Base-by-base conservation (phyloP, 2,329 filamentous ascomycete species). In the Curvularia sp. region DNA sequence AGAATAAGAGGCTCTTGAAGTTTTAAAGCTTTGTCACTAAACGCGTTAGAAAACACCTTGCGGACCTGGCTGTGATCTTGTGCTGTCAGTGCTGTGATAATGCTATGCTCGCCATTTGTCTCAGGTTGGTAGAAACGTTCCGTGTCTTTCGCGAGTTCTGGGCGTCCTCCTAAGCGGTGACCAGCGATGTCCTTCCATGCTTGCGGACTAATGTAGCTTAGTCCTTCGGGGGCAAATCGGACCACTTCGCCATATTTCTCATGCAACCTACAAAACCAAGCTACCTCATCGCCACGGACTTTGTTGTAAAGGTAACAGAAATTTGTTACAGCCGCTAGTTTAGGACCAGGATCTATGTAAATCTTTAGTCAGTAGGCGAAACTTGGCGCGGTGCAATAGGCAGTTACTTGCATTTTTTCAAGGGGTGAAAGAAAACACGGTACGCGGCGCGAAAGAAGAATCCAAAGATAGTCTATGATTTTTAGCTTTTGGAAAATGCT, bases 1-100 rank as follows among this genome's bases (percentile, higher is more conserved):
- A 71, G 58, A 52, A 81, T 60, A 59, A 77, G 61, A 3, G 66
- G 60, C 57, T 76, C 72, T 57, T 79, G 76, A 23, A 69, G 60
- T 25, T 70, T 69, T 39, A 79, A 52, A 0, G 74, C 74, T 51
- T 68, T 68, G 28, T 76, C 68, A 3, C 71, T 74, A 61, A 79
- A 79, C 8, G 74, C 72, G 52, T 75, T 64, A 3, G 38, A 75
- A 63, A 30, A 76, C 30, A 54, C 9, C 23, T 21, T 54, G 21
- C 47, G 47, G 15, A 39, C 5, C 13, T 27, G 21, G 15, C 32
- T 13, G 18, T 41, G 42, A 12, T 3, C 12, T 25, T 30, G 8
- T 19, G 45, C 7, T 34, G 27, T 32, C 1, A 5, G 25, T 19
- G 25, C 39, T 25, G 21, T 15, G 5, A 27, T 15, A 8, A 42